Conservation (phyloP, 2,329 filamentous ascomycete species). For the Fusarium graminum region DNA sequence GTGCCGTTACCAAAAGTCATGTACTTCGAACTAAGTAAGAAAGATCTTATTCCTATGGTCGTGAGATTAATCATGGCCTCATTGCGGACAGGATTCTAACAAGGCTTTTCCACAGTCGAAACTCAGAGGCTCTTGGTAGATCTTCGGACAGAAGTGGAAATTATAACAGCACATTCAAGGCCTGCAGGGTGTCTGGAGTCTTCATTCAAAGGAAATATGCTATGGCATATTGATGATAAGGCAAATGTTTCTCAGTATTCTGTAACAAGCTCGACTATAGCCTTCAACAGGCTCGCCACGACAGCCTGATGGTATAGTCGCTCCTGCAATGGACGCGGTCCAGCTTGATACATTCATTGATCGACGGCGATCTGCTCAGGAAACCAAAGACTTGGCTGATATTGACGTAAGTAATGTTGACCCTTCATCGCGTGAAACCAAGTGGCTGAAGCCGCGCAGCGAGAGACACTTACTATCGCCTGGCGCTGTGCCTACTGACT, state of each 20-base stretch:
- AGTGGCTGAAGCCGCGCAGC: neutral
- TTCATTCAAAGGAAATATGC: neutral
- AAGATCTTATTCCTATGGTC: neutral
- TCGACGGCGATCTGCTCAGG: neutral
- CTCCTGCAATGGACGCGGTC: neutral
- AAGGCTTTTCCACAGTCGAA: neutral
- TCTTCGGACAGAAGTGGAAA: neutral
- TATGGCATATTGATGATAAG: slow-evolving; percentile 2
- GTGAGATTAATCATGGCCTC: neutral
- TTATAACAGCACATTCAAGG: neutral
- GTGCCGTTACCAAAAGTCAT: neutral
- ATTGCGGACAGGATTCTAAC: neutral
- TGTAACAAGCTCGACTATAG: neutral
- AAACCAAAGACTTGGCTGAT: neutral
- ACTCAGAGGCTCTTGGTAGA: neutral
- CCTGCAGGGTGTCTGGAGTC: neutral
- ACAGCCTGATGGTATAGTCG: neutral
- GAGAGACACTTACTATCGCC: neutral
- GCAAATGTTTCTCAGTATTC: neutral
- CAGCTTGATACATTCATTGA: slow-evolving; percentile 2
- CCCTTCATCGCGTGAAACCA: too few relatives aligned
- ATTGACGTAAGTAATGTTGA: neutral
- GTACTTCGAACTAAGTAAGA: neutral
- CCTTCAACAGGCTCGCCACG: neutral
- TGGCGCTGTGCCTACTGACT: slow-evolving; percentile 1